These are phyloP conservation scores for Dactylellina haptotyla DNA, from an alignment of 2,329 filamentous ascomycete species.

Conservation along the genomic window DNA sequence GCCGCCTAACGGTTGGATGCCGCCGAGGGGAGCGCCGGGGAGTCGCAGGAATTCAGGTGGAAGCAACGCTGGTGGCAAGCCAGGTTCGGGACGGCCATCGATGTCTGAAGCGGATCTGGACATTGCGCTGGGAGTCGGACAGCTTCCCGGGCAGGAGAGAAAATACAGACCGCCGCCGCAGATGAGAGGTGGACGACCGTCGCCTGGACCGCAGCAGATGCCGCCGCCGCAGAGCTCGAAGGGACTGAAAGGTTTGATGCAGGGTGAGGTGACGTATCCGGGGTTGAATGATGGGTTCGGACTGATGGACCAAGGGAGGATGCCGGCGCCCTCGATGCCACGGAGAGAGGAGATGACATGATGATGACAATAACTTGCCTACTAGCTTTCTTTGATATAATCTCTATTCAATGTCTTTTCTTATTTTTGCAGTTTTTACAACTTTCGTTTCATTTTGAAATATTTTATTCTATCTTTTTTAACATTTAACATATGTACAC, in stretches of 20 bases:
- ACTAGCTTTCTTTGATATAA: neutral
- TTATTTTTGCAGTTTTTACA: neutral
- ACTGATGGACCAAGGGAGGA: conserved; percentile 49
- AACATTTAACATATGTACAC: conserved; percentile 14
- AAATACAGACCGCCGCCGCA: conserved; percentile 49
- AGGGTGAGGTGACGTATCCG: conserved; percentile 34
- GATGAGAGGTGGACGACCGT: conserved; percentile 43
- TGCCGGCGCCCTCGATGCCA: conserved; percentile 44
- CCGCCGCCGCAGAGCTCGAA: conserved; percentile 9
- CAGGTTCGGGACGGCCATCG: conserved; percentile 24
- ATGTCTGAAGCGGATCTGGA: conserved; percentile 49
- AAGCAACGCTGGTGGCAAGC: conserved; percentile 25
- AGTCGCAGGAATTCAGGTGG: conserved; percentile 29
- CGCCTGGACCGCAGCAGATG: conserved; percentile 10
- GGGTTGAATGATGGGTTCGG: conserved; percentile 45
- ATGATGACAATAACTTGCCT: neutral
- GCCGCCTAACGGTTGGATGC: conserved; percentile 26
- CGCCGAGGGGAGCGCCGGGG: conserved; percentile 34
- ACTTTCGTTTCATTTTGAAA: conserved; percentile 1
- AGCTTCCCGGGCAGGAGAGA: conserved; percentile 44
- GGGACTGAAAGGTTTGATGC: conserved; percentile 33
- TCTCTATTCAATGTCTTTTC: conserved; percentile 8
- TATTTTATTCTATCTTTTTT: conserved; percentile 7
- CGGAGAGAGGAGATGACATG: conserved; percentile 44
- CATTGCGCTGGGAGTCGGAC: conserved; percentile 44